A percentile compares a stretch with the other conserved stretches of the same genome.
Conservation (phyloP, 2,329 filamentous ascomycete species). For the Clonostachys rosea region DNA sequence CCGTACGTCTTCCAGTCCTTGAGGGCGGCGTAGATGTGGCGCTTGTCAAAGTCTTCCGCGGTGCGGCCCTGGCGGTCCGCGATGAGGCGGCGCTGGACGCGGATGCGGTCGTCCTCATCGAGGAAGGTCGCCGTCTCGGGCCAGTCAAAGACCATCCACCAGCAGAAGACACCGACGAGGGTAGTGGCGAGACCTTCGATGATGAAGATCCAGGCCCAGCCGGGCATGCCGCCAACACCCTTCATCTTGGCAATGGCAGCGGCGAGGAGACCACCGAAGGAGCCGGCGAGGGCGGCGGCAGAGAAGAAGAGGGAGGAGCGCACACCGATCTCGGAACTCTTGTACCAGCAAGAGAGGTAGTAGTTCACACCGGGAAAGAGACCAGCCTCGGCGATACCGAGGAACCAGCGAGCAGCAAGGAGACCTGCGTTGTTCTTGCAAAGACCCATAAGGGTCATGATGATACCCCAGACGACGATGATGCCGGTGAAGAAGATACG, state of each 20-base stretch:
- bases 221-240: conserved; percentile 42
- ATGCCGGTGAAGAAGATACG: conserved; percentile 45
- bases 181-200: conserved; percentile 52
- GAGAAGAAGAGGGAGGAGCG: conserved; percentile 58
- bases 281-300: conserved; percentile 53
- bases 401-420: conserved; percentile 37
- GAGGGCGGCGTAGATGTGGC: conserved; percentile 50
- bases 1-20: conserved; percentile 45
- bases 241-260: conserved; percentile 55
- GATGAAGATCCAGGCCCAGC: conserved; percentile 81
- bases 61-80: conserved; percentile 32
- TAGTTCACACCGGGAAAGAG: conserved; percentile 47
- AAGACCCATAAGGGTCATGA: conserved; percentile 42
- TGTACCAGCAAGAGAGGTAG: conserved; percentile 37
- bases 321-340: conserved; percentile 52
- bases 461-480: conserved; percentile 45
- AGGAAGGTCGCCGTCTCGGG: conserved; percentile 47
- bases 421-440: conserved; percentile 43
- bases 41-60: conserved; percentile 53
- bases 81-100: conserved; percentile 38
- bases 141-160: conserved; percentile 64
- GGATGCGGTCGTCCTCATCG: conserved; percentile 29
- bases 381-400: conserved; percentile 49
- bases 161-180: conserved; percentile 31
- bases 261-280: conserved; percentile 58